Percentiles rank a stretch among this genome's conserved stretches.
Evolutionary conservation across 441 rosid genomes (phyloP).

Genomic region (Gossypium armourianum): DNA sequence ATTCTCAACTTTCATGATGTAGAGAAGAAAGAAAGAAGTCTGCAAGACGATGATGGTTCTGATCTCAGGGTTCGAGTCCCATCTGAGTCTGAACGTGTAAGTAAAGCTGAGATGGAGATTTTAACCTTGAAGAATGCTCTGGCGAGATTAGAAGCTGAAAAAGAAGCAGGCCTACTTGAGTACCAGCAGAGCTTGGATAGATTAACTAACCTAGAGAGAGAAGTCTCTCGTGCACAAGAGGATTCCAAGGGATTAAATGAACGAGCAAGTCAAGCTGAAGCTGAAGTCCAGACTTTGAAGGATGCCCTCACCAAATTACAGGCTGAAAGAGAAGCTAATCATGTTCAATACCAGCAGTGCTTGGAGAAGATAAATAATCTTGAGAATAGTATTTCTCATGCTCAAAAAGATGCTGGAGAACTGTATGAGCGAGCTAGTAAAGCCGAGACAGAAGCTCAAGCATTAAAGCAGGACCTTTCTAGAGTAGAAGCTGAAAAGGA

Average conservation of each 20-base stretch:
- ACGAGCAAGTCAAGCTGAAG: slow-evolving; percentile 62
- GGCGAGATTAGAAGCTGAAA: slow-evolving; percentile 73
- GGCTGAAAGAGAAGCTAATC: slow-evolving; percentile 46
- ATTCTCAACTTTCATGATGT: slow-evolving; percentile 55
- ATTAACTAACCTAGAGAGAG: slow-evolving; percentile 54
- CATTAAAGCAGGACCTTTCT: slow-evolving; percentile 44
- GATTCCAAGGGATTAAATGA: slow-evolving; percentile 46
- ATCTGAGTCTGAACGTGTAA: slow-evolving; percentile 53
- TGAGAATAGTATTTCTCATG: slow-evolving; percentile 40
- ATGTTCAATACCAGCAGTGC: slow-evolving; percentile 59
- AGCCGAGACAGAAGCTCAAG: slow-evolving; percentile 45
- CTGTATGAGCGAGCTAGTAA: slow-evolving; percentile 43
- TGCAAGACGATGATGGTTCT: slow-evolving; percentile 17
- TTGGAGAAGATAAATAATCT: slow-evolving; percentile 53
- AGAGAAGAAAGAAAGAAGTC: slow-evolving; percentile 36
- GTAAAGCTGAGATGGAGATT: slow-evolving; percentile 68
- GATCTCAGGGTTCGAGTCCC: slow-evolving; percentile 34
- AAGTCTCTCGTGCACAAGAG: slow-evolving; percentile 56
- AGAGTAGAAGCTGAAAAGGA: slow-evolving; percentile 58
- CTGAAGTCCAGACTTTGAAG: slow-evolving; percentile 56
- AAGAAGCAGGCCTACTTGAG: slow-evolving; percentile 58
- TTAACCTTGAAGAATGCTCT: slow-evolving; percentile 54
- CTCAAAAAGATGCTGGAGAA: slow-evolving; percentile 49
- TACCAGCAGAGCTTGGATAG: slow-evolving; percentile 63
- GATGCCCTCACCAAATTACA: slow-evolving; percentile 46